These are phyloP conservation scores for Calycina marina DNA, from an alignment of 2,329 filamentous ascomycete genomes.

Conservation along the genomic window DNA sequence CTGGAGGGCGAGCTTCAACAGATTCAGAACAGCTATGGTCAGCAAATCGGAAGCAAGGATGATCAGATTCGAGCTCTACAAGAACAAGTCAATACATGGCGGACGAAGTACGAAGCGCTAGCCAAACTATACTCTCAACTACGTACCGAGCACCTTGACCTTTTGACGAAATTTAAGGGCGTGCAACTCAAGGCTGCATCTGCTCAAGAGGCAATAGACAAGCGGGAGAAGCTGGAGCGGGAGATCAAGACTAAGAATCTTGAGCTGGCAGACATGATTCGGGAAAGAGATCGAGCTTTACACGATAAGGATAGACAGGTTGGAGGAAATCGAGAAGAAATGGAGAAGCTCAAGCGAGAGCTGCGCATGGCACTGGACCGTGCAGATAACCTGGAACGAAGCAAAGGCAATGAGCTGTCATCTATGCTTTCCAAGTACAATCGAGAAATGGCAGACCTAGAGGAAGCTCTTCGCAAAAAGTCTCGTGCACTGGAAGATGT, in stretches of 20 bases:
- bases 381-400: constrained; percentile 80
- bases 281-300: constrained; percentile 82
- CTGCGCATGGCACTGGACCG: constrained; percentile 82
- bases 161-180: constrained; percentile 90
- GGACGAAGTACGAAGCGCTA: constrained; percentile 89
- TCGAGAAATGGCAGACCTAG: constrained; percentile 89
- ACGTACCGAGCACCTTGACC: constrained; percentile 84
- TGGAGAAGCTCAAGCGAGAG: constrained; percentile 90
- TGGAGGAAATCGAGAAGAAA: constrained; percentile 79
- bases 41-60: constrained; percentile 80
- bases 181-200: constrained; percentile 94
- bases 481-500: constrained; percentile 74
- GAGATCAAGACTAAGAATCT: constrained; percentile 99
- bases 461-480: constrained; percentile 83
- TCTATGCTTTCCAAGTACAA: constrained; percentile 93
- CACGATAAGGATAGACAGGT: constrained; percentile 83
- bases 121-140: constrained; percentile 96
- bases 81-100: constrained; percentile 96
- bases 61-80: constrained; percentile 87
- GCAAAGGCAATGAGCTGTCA: constrained; percentile 89
- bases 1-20: constrained; percentile 77
- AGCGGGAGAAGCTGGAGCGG: constrained; percentile 84
- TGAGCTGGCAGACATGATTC: constrained; percentile 97
- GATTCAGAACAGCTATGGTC: constrained; percentile 66
- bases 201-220: constrained; percentile 91